Evolutionary conservation across 768 basidiomycete species (phyloP).

Genomic region (Pleurotus giganteus): DNA sequence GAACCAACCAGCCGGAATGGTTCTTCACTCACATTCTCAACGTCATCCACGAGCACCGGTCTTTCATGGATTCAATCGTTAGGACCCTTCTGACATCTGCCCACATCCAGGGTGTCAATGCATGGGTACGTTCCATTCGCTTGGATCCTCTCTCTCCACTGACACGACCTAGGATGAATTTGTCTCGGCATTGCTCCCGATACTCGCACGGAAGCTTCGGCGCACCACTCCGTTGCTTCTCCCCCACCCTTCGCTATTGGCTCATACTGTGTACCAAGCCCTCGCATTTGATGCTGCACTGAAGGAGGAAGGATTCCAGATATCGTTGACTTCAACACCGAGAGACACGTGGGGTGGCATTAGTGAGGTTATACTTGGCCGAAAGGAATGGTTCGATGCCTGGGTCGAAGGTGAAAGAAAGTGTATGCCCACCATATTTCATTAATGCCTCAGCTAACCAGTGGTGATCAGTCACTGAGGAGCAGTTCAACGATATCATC

Average conservation of each 20-base stretch:
- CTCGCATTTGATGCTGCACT: slow-evolving; percentile 83
- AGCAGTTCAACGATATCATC: slow-evolving; percentile 85
- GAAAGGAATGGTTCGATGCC: slow-evolving; percentile 84
- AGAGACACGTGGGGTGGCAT: slow-evolving; percentile 66
- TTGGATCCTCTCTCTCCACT: slow-evolving; percentile 6
- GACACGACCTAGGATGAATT: slow-evolving; percentile 69
- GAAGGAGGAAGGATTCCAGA: slow-evolving; percentile 67
- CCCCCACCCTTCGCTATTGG: slow-evolving; percentile 78
- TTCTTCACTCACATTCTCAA: slow-evolving; percentile 92
- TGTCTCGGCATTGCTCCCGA: slow-evolving; percentile 69
- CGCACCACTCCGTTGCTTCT: slow-evolving; percentile 74
- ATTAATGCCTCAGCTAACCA: slow-evolving; percentile 9
- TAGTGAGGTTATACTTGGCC: slow-evolving; percentile 77
- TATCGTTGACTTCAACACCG: slow-evolving; percentile 48
- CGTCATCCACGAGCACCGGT: slow-evolving; percentile 77
- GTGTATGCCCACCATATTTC: slow-evolving; percentile 54
- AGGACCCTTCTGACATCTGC: slow-evolving; percentile 69
- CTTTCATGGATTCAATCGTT: slow-evolving; percentile 74
- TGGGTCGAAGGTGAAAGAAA: slow-evolving; percentile 90
- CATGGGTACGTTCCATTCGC: slow-evolving; percentile 56
- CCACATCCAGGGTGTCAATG: slow-evolving; percentile 62
- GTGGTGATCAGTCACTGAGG: slow-evolving; percentile 67
- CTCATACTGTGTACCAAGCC: slow-evolving; percentile 94
- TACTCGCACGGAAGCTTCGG: slow-evolving; percentile 73
- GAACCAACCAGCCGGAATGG: slow-evolving; percentile 80